Percentiles rank a stretch among this genome's conserved stretches.
Conservation (phyloP, 768 basidiomycete species). For the Hericium alpestre region DNA sequence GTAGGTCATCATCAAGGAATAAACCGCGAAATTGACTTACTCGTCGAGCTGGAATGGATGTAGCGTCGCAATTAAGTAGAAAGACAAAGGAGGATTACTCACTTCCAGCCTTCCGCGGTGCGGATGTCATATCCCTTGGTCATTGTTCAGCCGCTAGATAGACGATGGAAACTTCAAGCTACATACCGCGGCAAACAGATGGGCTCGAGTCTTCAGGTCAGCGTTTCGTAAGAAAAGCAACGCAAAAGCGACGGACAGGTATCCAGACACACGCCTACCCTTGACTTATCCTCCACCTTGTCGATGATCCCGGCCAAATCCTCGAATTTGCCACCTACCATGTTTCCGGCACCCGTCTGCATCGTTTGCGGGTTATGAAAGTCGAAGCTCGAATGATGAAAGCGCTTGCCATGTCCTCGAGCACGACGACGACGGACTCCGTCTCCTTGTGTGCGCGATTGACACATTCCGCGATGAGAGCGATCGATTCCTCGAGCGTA, state of each 20-base stretch:
- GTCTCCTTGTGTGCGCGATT: slow-evolving; percentile 66
- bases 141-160: neutral
- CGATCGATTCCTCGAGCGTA: slow-evolving; percentile 49
- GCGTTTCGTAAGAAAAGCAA: neutral
- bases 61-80: too few relatives aligned
- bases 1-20: too few relatives aligned
- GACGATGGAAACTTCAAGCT: neutral
- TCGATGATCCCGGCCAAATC: slow-evolving; percentile 62
- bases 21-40: too few relatives aligned
- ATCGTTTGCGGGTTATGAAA: neutral
- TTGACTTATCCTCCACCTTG: slow-evolving; percentile 56
- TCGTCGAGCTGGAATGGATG: neutral
- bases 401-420: slow-evolving; percentile 71
- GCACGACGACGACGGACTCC: slow-evolving; percentile 43
- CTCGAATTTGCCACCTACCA: slow-evolving; percentile 61
- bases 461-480: slow-evolving; percentile 58
- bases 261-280: slow-evolving; percentile 79
- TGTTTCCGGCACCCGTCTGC: slow-evolving; percentile 72
- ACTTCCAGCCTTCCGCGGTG: slow-evolving; percentile 52
- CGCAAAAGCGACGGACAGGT: slow-evolving; percentile 42
- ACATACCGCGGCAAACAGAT: slow-evolving; percentile 66
- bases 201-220: slow-evolving; percentile 34
- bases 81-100: neutral
- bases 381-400: neutral
- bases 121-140: slow-evolving; percentile 72